These are phyloP conservation scores for Hanseniaspora taiwanica DNA, from an alignment of 805 yeast genomes.

Conservation along the genomic window DNA sequence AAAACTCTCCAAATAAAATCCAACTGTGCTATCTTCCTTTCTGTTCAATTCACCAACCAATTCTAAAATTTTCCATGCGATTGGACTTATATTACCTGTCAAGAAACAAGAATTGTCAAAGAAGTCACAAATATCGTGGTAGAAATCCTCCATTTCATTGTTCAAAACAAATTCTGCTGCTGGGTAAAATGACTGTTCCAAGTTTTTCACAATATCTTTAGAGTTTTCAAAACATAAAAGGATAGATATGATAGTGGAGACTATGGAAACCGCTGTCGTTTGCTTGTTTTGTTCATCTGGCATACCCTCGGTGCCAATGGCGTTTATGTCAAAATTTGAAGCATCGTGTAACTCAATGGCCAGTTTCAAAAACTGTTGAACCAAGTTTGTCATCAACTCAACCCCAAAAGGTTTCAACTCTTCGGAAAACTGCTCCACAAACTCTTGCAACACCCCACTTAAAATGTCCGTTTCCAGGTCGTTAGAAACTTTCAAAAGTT, in stretches of 20 bases:
- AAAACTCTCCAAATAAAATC: constrained; percentile 63
- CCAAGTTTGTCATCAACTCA: constrained; percentile 49
- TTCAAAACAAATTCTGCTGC: constrained; percentile 54
- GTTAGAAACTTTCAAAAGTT: constrained; percentile 57
- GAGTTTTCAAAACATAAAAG: constrained; percentile 75
- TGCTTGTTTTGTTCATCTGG: constrained; percentile 51
- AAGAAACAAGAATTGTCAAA: constrained; percentile 55
- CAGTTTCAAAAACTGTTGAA: constrained; percentile 59
- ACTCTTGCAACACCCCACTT: constrained; percentile 87
- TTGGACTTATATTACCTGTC: constrained; percentile 45
- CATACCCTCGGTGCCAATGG: constrained; percentile 22
- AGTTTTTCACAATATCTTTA: constrained; percentile 42
- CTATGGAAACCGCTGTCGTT: constrained; percentile 68
- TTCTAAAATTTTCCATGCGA: constrained; percentile 63
- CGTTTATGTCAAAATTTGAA: constrained; percentile 29
- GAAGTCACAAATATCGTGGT: constrained; percentile 65
- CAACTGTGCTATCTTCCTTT: constrained; percentile 36
- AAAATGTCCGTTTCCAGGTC: constrained; percentile 78
- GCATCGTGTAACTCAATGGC: constrained; percentile 61
- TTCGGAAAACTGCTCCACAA: constrained; percentile 77
- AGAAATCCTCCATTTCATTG: constrained; percentile 57
- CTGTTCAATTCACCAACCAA: constrained; percentile 27
- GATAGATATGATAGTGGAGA: constrained; percentile 74
- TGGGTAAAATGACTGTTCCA: constrained; percentile 60
- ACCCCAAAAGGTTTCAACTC: constrained; percentile 86